Evolutionary conservation across 495 filamentous ascomycete genomes (phyloP).

Genomic region (Chaetomium cochliodes): DNA sequence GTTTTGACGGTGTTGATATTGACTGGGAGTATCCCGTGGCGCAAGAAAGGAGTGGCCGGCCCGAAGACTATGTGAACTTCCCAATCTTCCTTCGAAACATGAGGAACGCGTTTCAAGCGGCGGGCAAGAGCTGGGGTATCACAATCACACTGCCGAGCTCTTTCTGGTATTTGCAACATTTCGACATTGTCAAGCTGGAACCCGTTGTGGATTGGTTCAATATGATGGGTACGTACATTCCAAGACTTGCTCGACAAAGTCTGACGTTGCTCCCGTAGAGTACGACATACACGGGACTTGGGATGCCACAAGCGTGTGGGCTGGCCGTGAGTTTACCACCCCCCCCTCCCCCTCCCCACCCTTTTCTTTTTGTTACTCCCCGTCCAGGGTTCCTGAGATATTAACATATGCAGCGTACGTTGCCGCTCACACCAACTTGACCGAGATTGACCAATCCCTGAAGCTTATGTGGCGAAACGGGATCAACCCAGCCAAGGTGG

Average conservation of each 20-base stretch:
- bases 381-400: no score
- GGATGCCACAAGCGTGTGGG: constrained; percentile 25
- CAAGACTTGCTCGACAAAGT: neutral
- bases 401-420: constrained; percentile 24
- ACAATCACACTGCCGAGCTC: constrained; percentile 48
- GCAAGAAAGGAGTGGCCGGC: constrained; percentile 39
- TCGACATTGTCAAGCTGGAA: constrained; percentile 48
- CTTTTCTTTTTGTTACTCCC: no score
- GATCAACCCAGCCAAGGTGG: constrained; percentile 44
- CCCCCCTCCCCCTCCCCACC: neutral
- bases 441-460: constrained; percentile 49
- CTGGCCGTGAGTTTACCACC: constrained; percentile 21
- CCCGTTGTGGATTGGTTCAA: constrained; percentile 52
- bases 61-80: constrained; percentile 43
- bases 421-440: constrained; percentile 53
- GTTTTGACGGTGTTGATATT: constrained; percentile 51
- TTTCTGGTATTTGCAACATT: constrained; percentile 57
- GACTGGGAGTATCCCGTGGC: constrained; percentile 56
- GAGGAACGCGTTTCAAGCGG: constrained; percentile 7
- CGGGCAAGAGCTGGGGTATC: constrained; percentile 21
- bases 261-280: neutral
- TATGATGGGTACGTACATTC: constrained; percentile 53
- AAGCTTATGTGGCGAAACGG: constrained; percentile 53
- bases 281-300: constrained; percentile 22
- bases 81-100: constrained; percentile 19